Percentiles rank a stretch among this genome's conserved stretches.
phyloP scores from a whole-genome alignment of 2,329 filamentous ascomycete genomes.

The Pseudopyricularia javanii region DNA sequence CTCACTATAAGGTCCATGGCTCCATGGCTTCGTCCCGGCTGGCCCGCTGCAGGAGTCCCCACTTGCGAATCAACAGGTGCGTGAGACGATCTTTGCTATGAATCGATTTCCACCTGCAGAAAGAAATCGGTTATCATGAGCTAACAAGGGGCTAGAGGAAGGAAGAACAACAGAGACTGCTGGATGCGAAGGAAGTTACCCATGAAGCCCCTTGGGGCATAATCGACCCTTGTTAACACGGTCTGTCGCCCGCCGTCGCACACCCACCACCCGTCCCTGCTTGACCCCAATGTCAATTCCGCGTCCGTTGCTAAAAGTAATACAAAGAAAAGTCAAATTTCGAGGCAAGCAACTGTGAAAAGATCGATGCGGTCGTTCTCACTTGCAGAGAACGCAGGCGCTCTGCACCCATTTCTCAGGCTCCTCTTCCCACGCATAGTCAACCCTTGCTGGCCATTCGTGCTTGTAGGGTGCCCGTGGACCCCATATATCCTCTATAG shows the following conservation, averaged over 20 bases:
- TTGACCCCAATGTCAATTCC: slow-evolving; percentile 22
- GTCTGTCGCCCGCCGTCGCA: slow-evolving; percentile 18
- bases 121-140: neutral
- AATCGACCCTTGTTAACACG: slow-evolving; percentile 21
- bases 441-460: slow-evolving; percentile 19
- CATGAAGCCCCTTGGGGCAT: slow-evolving; percentile 20
- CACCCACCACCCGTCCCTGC: slow-evolving; percentile 21
- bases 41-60: slow-evolving; percentile 19
- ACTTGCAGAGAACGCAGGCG: slow-evolving; percentile 24
- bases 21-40: slow-evolving; percentile 25
- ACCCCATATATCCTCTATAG: slow-evolving; percentile 19
- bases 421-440: slow-evolving; percentile 15
- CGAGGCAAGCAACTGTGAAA: neutral
- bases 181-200: too few relatives aligned
- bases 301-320: slow-evolving; percentile 18
- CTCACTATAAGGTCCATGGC: slow-evolving; percentile 21
- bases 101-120: neutral
- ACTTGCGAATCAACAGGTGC: slow-evolving; percentile 7
- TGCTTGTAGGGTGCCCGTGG: slow-evolving; percentile 18
- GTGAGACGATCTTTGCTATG: neutral
- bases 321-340: neutral
- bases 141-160: slow-evolving; percentile 13
- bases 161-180: too few relatives aligned
- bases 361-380: slow-evolving; percentile 1
- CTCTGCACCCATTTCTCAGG: slow-evolving; percentile 24